Evolutionary conservation across 179 eudicot species (phyloP), one percentile per base, ranked within the genome.

Genomic region (Sideroxylon spinosum): DNA sequence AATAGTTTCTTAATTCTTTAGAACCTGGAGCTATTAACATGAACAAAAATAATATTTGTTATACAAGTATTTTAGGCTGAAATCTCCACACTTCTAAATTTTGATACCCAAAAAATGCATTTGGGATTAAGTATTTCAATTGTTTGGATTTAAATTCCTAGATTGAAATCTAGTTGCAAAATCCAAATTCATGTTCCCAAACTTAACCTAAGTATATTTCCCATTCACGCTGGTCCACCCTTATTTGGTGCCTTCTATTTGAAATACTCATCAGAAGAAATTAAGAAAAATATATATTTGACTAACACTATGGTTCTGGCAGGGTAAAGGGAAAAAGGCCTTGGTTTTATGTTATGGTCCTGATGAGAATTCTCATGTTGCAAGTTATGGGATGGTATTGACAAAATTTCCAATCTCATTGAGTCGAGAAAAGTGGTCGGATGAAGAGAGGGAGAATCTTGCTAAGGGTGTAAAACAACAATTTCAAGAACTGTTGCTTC

Each of bases 381-480:
- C 89, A 66, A 81, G 77, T 60, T 91, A 88, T 80, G 87, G 76
- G 82, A 81, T 71, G 73, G 91, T 91, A 22, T 71, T 89, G 78
- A 28, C 80, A 53, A 80, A 83, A 59, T 89, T 71, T 82, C 92
- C 95, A 1, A 81, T 81, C 73, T 86, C 86, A 55, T 78, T 90
- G 76, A 83, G 72, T 56, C 87, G 90, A 75, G 86, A 85, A 64
- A 87, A 82, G 76, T 95, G 98, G 98, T 81, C 92, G 26, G 80
- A 81, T 60, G 84, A 88, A 73, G 97, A 95, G 78, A 85, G 60
- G 28, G 77, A 78, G 74, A 85, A 82, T 72, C 93, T 95, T 55
- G 77, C 85, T 76, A 93, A 90, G 82, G 98, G 95, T 80, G 85
- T 95, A 57, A 88, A 85, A 64, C 94, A 91, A 37, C 98, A 93